Conservation (phyloP, 257 asterid genomes). For the Lycium ferocissimum region DNA sequence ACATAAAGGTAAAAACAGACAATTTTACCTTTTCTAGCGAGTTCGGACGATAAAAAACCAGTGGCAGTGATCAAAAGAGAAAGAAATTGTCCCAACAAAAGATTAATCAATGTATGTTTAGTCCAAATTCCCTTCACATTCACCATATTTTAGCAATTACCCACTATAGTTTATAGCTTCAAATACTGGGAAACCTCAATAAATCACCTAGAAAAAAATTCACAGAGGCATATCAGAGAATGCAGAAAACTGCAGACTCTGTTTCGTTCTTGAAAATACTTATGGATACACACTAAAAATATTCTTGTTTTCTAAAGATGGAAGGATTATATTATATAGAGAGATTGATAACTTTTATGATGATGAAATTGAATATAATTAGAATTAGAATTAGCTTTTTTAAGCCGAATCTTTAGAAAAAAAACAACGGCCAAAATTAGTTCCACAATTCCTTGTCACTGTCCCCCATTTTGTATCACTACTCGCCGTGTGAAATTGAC, state of each 20-base stretch:
- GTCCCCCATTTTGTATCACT: background rate
- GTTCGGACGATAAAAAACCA: constrained; percentile 93
- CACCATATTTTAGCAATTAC: constrained; percentile 40
- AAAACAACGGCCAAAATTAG: background rate
- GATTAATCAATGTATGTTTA: constrained; percentile 68
- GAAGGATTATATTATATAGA: background rate
- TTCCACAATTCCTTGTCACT: background rate
- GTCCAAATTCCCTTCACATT: constrained; percentile 51
- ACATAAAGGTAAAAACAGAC: background rate
- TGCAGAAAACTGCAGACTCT: constrained; percentile 8
- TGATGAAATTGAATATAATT: background rate
- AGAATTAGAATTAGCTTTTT: background rate
- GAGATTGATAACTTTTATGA: background rate
- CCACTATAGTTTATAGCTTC: background rate
- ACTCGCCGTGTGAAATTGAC: background rate
- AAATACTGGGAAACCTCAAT: constrained; percentile 13
- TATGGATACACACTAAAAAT: too few species aligned
- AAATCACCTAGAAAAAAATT: background rate
- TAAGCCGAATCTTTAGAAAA: constrained; percentile 11
- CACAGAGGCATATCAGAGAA: background rate
- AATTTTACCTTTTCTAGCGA: constrained; percentile 69
- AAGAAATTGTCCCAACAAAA: constrained; percentile 80
- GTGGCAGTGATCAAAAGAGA: constrained; percentile 91
- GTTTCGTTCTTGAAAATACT: too few species aligned
- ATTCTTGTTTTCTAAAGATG: background rate